These are phyloP conservation scores for Alternaria infectoria DNA, from an alignment of 2,329 filamentous ascomycete genomes.

Conservation along the genomic window DNA sequence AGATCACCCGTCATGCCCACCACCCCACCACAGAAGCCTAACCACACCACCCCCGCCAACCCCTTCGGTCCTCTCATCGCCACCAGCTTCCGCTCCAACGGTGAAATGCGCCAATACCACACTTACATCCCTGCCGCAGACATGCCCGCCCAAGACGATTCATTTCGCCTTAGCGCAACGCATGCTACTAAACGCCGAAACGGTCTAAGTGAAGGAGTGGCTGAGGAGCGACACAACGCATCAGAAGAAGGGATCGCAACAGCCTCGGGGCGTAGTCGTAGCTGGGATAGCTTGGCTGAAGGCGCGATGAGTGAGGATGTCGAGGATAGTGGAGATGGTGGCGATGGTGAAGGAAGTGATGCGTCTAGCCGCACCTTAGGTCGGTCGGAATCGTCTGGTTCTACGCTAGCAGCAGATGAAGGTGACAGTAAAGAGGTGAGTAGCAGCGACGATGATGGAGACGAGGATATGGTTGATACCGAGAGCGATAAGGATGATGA, in stretches of 20 bases:
- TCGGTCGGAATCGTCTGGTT: not conserved
- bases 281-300: not conserved
- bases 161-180: not conserved
- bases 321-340: not conserved
- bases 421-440: no score
- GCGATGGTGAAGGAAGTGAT: not conserved
- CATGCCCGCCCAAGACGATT: not conserved
- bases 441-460: no score
- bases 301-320: not conserved
- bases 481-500: not conserved
- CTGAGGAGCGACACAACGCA: rapidly evolving
- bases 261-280: not conserved
- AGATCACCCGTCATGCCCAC: not conserved
- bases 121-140: not conserved
- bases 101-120: not conserved
- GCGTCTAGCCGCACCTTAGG: not conserved
- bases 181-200: not conserved
- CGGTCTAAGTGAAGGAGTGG: rapidly evolving
- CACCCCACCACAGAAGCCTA: not conserved
- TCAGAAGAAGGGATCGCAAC: not conserved
- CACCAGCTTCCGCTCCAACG: not conserved
- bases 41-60: not conserved
- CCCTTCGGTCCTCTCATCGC: not conserved
- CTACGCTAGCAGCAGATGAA: not conserved
- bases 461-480: not conserved